Conservation (phyloP, 2,329 filamentous ascomycete genomes). For the Aspergillus texensis region DNA sequence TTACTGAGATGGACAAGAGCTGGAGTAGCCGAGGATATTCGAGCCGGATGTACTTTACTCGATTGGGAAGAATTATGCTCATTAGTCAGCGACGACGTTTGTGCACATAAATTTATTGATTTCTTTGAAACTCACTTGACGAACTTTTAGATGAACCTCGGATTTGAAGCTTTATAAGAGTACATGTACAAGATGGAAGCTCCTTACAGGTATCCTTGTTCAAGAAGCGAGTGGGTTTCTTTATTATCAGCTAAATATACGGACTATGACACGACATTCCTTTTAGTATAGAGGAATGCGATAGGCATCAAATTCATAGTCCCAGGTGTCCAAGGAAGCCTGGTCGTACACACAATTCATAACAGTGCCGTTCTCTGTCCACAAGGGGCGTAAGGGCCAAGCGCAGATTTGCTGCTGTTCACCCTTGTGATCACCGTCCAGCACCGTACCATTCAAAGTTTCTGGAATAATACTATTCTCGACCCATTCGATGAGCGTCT, state of each 20-base stretch:
- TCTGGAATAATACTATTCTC: constrained; percentile 52
- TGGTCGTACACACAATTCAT: constrained; percentile 16
- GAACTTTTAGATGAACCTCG: background rate
- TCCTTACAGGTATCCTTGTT: no score
- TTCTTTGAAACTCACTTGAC: no score
- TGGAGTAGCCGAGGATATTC: background rate
- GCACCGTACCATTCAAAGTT: constrained; percentile 46
- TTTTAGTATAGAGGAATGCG: constrained; percentile 19
- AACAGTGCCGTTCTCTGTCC: constrained; percentile 21
- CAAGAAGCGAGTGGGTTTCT: background rate
- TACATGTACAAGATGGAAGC: background rate
- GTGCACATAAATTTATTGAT: no score
- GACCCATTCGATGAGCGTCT: constrained; percentile 55
- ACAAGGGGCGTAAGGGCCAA: constrained; percentile 37
- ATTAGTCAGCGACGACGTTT: no score
- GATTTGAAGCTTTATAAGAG: background rate
- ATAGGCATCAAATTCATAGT: constrained; percentile 18
- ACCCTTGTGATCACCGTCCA: constrained; percentile 31
- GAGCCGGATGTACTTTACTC: background rate
- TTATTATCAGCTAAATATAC: background rate
- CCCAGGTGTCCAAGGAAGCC: constrained; percentile 20
- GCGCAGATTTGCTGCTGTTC: constrained; percentile 39
- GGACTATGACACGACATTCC: background rate
- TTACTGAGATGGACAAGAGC: background rate
- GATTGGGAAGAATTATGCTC: background rate